Percentiles rank a stretch among this genome's conserved stretches.
Evolutionary conservation across 306 rosid genomes (phyloP).

Genomic region (Abrus precatorius): DNA sequence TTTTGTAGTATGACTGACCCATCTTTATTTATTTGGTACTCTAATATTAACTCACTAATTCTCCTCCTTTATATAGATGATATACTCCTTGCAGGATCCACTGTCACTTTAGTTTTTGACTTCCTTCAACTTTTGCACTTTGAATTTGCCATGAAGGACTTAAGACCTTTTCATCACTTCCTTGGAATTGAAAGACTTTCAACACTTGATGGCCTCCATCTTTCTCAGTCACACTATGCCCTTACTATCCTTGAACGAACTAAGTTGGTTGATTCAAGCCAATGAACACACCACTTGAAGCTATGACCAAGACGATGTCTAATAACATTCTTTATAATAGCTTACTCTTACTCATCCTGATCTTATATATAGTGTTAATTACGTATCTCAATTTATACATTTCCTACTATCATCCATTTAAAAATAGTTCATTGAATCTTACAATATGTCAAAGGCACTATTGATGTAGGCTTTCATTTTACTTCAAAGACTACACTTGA

Average conservation of each 20-base stretch:
- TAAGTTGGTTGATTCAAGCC: not conserved
- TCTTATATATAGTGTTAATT: not conserved
- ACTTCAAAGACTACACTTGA: slow-evolving; percentile 9
- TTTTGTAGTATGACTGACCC: not conserved
- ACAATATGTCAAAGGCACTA: not conserved
- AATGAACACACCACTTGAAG: not conserved
- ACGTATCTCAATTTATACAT: not conserved
- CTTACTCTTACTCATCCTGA: not conserved
- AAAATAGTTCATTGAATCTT: slow-evolving; percentile 3
- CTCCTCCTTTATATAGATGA: not conserved
- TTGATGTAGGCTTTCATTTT: not conserved
- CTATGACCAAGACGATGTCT: no score
- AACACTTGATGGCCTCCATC: not conserved
- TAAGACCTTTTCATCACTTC: not conserved
- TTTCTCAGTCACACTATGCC: not conserved
- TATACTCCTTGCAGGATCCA: not conserved
- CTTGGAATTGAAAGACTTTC: not conserved
- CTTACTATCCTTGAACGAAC: not conserved
- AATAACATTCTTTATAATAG: not conserved
- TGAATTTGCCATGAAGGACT: not conserved
- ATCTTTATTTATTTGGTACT: not conserved
- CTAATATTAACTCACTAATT: not conserved
- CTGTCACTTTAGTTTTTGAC: not conserved
- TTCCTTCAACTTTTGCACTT: not conserved
- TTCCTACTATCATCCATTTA: not conserved